Base-by-base conservation (phyloP, 805 yeast species). In the Saccharomycopsis malanga region DNA sequence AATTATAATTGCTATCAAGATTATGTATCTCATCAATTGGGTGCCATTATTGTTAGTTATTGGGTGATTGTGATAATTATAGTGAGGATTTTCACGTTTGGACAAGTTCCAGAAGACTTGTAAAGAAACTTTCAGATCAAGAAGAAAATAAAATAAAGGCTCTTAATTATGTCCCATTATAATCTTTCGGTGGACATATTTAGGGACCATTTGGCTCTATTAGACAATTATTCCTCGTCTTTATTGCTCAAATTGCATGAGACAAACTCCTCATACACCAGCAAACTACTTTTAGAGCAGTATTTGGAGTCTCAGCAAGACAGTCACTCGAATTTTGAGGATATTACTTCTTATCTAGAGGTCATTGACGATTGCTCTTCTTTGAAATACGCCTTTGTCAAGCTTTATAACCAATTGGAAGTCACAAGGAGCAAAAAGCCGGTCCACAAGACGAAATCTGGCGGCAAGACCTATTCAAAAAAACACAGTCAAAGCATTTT, bases 281-380 rank as follows among this genome's bases (percentile, higher is more conserved):
- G 45, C 3, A 9, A 20, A 4, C 22, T 48, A 6, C 35, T 48
- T 5, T 23, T 48, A 25, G 52, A 48, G 30, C 18, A 50, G 23
- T 40, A 44, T 32, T 18, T 39, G 4, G 45, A 20, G 6, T 15
- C 5, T 4, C 4, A 15, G 14, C 39, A 18, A 14, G 34, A 27
- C 12, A n/a, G 36, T 32, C 36, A 32, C 6, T 32, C 36, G 22
- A n/a, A 9, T 22, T n/a, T n/a, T n/a, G 32, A 4, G 12, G 38
- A 34, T 32, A 30, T 22, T 25, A 34, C 14, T 4, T 24, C n/a
- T 29, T 35, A 27, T 39, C 9, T 34, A 12, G 21, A 38, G 17
- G 38, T 48, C 27, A 34, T 48, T 25, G 51, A 48, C 32, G 32
- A 21, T n/a, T 32, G n/a, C 20, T 29, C 42, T n/a, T 10, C 38